A percentile compares a stretch with the other conserved stretches of the same genome.
Conservation (phyloP, 169 alveolate species). For the Plasmodium cynomolgi region DNA sequence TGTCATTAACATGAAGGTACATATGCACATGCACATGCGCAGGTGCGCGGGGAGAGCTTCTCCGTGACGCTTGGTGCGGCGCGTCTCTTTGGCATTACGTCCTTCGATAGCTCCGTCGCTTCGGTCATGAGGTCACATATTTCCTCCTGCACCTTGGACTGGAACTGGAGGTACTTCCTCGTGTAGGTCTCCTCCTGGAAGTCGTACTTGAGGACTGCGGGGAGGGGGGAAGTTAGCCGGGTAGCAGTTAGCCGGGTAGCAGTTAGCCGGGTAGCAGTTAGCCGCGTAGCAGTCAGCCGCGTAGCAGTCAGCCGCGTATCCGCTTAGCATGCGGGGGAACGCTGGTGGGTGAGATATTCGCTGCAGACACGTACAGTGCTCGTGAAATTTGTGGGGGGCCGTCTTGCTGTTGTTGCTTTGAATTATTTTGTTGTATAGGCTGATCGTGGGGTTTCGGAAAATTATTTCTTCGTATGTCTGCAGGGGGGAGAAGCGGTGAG, state of each 20-base stretch:
- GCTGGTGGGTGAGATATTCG: too few species aligned
- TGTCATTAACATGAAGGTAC: too few species aligned
- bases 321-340: too few species aligned
- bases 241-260: background rate
- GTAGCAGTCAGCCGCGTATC: too few species aligned
- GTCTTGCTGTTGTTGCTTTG: constrained; percentile 76
- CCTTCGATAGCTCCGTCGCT: constrained; percentile 56
- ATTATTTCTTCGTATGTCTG: constrained; percentile 84
- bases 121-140: constrained; percentile 63
- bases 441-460: constrained; percentile 82
- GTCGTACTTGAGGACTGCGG: constrained; percentile 33
- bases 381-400: constrained; percentile 82
- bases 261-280: background rate
- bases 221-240: background rate
- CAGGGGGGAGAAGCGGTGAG: background rate
- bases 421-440: constrained; percentile 79
- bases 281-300: too few species aligned
- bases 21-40: background rate
- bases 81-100: background rate
- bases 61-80: background rate
- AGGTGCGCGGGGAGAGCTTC: too few species aligned
- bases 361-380: constrained; percentile 76
- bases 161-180: constrained; percentile 49
- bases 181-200: constrained; percentile 44
- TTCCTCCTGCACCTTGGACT: constrained; percentile 57